phyloP scores from a whole-genome alignment of 495 filamentous ascomycete species.

The Talaromyces wortmannii region DNA sequence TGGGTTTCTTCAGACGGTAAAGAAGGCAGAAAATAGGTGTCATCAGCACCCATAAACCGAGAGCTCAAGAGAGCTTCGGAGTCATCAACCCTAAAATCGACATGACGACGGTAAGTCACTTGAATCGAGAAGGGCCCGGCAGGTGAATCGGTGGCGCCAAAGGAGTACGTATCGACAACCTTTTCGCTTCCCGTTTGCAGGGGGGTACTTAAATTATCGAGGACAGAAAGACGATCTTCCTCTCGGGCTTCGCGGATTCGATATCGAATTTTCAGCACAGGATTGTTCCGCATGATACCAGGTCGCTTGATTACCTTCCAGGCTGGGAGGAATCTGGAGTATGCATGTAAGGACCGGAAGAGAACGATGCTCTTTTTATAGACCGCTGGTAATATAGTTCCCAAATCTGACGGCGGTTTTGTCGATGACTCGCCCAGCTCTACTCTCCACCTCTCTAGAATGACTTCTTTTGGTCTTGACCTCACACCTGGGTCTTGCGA shows the following conservation, averaged over 20 bases:
- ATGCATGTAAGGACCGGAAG: constrained; percentile 86
- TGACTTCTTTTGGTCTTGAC: constrained; percentile 52
- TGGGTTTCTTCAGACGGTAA: constrained; percentile 39
- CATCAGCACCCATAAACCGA: constrained; percentile 89
- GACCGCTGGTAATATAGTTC: constrained; percentile 68
- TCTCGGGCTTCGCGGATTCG: constrained; percentile 53
- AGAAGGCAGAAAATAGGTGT: constrained; percentile 77
- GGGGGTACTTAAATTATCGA: constrained; percentile 65
- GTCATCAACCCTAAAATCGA: constrained; percentile 86
- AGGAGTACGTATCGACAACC: constrained; percentile 67
- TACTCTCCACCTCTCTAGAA: constrained; percentile 86
- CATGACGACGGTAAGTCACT: constrained; percentile 78
- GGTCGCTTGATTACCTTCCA: constrained; percentile 78
- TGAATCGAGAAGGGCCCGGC: constrained; percentile 76
- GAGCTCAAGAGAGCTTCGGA: constrained; percentile 87
- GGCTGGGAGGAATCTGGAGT: constrained; percentile 74
- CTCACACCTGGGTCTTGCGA: constrained; percentile 37
- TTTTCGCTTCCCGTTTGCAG: constrained; percentile 60
- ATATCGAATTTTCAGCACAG: constrained; percentile 67
- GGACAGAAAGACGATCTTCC: constrained; percentile 17
- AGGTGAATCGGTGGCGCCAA: constrained; percentile 76
- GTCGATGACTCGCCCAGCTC: constrained; percentile 61
- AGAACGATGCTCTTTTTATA: constrained; percentile 96
- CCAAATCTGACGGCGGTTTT: constrained; percentile 53
- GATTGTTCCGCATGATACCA: constrained; percentile 55